Percentiles rank a stretch among this genome's conserved stretches.
Evolutionary conservation across 2,329 filamentous ascomycete genomes (phyloP).

Genomic region (Neonectria neomacrospora): DNA sequence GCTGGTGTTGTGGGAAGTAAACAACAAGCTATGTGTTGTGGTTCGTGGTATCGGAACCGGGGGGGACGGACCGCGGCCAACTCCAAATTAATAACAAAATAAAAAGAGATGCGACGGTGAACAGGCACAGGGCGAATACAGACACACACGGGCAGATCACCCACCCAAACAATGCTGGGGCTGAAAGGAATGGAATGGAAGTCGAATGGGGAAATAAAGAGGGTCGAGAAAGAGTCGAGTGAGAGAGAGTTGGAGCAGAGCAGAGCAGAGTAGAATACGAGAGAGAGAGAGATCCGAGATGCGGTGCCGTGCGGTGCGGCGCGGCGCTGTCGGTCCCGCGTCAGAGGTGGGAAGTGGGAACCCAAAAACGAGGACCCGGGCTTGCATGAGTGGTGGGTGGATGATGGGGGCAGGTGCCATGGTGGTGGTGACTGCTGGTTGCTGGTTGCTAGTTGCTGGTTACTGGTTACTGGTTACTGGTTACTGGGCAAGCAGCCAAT

Average conservation of each 20-base stretch:
- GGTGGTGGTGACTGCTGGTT: conserved; percentile 13
- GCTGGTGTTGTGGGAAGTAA: conserved; percentile 13
- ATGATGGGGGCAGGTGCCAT: conserved; percentile 13
- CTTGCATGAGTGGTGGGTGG: conserved; percentile 15
- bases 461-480: conserved; percentile 29
- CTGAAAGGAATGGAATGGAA: conserved; percentile 18
- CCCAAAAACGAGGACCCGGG: conserved; percentile 21
- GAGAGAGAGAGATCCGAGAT: conserved; percentile 1
- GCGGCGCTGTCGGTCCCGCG: conserved; percentile 14
- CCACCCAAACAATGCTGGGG: conserved; percentile 10
- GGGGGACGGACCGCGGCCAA: conserved; percentile 10
- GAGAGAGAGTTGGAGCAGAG: conserved; percentile 9
- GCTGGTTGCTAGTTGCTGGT: conserved; percentile 17
- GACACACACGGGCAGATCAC: not conserved
- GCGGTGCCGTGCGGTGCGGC: conserved; percentile 6
- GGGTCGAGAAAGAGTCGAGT: conserved; percentile 2
- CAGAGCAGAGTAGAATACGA: not conserved
- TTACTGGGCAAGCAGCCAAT: conserved; percentile 40
- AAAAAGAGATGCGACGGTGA: conserved; percentile 8
- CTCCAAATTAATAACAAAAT: conserved; percentile 4
- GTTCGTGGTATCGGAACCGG: conserved; percentile 10
- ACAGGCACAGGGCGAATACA: conserved; percentile 7
- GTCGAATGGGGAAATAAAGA: conserved; percentile 2
- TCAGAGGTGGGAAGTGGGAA: conserved; percentile 18
- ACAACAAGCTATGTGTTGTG: conserved; percentile 23